A percentile compares a stretch with the other conserved stretches of the same genome.
These are phyloP conservation scores for Pseudozyma hubeiensis DNA, from an alignment of 1,284 basidiomycete species.

Conservation along the genomic window DNA sequence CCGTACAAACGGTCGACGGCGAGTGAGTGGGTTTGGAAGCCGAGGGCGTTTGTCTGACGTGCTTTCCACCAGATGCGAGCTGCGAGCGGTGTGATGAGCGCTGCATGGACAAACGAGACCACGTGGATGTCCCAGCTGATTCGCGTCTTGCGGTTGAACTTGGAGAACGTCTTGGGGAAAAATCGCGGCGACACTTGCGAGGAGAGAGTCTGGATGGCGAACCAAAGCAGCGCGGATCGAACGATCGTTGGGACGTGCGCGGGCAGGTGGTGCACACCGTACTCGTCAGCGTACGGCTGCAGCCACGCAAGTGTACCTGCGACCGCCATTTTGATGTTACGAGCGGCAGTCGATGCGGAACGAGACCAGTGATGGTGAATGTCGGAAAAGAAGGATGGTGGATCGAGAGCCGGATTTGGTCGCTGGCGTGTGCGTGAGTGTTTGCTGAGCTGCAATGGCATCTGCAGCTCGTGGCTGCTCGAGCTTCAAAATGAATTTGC, in stretches of 20 bases:
- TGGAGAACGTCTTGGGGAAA: conserved; percentile 63
- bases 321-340: conserved; percentile 15
- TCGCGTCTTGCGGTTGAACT: conserved; percentile 56
- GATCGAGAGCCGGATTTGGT: background rate
- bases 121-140: conserved; percentile 69
- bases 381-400: background rate
- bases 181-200: conserved; percentile 57
- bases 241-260: conserved; percentile 61
- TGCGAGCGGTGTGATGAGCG: conserved; percentile 56
- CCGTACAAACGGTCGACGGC: conserved; percentile 63
- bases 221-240: conserved; percentile 61
- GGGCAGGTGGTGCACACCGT: conserved; percentile 61
- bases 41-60: conserved; percentile 46
- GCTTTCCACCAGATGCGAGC: conserved; percentile 54
- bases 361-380: background rate
- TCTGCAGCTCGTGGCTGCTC: no score
- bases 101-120: conserved; percentile 63
- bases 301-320: conserved; percentile 35
- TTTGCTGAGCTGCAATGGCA: no score
- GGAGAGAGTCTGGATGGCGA: conserved; percentile 64
- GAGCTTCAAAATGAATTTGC: no score
- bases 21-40: conserved; percentile 35
- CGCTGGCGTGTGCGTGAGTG: conserved; percentile 13
- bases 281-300: conserved; percentile 51
- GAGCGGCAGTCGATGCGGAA: background rate